Conservation (phyloP, 169 alveolate species). For the Cryptosporidium sp. region DNA sequence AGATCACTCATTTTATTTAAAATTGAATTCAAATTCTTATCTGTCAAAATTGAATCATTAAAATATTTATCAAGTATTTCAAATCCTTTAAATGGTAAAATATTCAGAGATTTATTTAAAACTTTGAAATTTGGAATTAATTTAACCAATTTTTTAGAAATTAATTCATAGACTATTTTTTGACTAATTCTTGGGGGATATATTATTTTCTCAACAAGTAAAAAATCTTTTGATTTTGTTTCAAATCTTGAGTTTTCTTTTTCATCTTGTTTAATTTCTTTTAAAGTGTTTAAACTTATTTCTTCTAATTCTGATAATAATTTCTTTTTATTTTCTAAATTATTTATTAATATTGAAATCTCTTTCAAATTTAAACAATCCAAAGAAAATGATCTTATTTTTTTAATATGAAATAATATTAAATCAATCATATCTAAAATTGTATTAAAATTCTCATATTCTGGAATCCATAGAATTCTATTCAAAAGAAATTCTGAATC, state of each 20-base stretch:
- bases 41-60: background rate
- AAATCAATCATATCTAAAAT: constrained; percentile 25
- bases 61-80: constrained; percentile 13
- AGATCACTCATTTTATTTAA: constrained; percentile 5
- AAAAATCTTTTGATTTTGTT: background rate
- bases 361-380: background rate
- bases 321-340: background rate
- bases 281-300: background rate
- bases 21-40: background rate
- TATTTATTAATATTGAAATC: background rate
- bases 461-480: constrained; percentile 13
- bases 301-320: background rate
- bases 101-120: background rate
- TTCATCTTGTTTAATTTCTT: background rate
- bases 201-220: constrained; percentile 1
- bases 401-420: background rate
- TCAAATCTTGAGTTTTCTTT: constrained; percentile 5
- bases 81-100: constrained; percentile 21
- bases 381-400: background rate
- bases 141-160: background rate
- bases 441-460: constrained; percentile 33
- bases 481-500: background rate
- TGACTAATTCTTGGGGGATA: constrained; percentile 27
- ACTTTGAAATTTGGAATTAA: constrained; percentile 29
- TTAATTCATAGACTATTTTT: background rate